Conservation (phyloP, 306 rosid genomes). For the Citrullus mucosospermus region DNA sequence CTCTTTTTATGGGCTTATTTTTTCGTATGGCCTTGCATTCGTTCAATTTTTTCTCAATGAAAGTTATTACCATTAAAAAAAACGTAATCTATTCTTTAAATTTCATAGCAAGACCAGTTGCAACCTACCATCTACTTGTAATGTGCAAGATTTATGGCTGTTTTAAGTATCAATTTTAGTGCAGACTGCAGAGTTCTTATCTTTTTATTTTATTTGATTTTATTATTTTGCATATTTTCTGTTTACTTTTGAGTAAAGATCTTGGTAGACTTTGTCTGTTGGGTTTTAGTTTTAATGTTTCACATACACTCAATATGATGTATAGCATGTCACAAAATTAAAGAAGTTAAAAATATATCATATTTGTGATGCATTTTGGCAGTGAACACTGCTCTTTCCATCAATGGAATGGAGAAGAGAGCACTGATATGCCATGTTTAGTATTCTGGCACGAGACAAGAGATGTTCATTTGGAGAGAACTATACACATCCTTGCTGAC, state of each 20-base stretch:
- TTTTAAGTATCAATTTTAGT: background rate
- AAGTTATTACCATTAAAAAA: too few species aligned
- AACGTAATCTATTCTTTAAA: background rate
- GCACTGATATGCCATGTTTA: constrained; percentile 45
- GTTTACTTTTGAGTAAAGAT: background rate
- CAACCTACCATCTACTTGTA: background rate
- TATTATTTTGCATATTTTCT: background rate
- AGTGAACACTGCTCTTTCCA: constrained; percentile 50
- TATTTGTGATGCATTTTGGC: constrained; percentile 26
- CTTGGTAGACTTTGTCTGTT: background rate
- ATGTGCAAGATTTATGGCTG: background rate
- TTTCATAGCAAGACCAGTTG: background rate
- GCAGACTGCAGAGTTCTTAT: background rate
- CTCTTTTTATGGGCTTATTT: too few species aligned
- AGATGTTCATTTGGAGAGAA: constrained; percentile 24
- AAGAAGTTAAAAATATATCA: constrained; percentile 5
- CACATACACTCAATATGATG: background rate
- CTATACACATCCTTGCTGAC: constrained; percentile 34
- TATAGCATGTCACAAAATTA: background rate
- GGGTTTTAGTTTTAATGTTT: background rate
- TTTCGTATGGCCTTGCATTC: too few species aligned
- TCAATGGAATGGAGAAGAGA: constrained; percentile 17
- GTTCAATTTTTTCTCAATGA: too few species aligned
- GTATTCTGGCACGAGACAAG: constrained; percentile 31
- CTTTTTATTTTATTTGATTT: background rate